A percentile compares a stretch with the other conserved stretches of the same genome.
Evolutionary conservation across 768 basidiomycete genomes (phyloP).

Genomic region (Chiua virens): DNA sequence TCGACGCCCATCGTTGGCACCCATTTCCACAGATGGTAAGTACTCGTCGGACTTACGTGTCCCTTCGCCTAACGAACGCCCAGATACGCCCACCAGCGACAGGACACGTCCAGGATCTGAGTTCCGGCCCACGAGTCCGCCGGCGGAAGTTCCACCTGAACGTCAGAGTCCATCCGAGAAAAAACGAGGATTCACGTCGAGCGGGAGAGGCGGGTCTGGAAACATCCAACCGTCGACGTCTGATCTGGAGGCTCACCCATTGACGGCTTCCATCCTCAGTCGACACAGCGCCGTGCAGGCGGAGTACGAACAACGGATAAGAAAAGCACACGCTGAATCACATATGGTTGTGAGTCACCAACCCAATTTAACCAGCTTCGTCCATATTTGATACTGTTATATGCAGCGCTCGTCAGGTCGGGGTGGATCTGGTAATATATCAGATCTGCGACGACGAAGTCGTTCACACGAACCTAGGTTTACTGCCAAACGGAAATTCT

Average conservation of each 20-base stretch:
- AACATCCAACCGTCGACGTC: conserved; percentile 16
- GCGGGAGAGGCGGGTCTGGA: conserved; percentile 26
- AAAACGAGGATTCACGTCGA: conserved; percentile 18
- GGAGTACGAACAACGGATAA: conserved; percentile 19
- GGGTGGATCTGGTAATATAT: conserved; percentile 29
- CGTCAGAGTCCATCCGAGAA: background rate
- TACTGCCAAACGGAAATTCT: conserved; percentile 4
- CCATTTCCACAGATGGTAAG: background rate
- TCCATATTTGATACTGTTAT: background rate
- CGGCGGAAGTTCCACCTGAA: background rate
- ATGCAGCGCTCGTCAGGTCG: conserved; percentile 29
- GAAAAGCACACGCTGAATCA: conserved; percentile 14
- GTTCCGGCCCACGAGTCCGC: background rate
- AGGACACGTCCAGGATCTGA: background rate
- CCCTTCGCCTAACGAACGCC: background rate
- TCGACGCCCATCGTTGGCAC: conserved; percentile 3
- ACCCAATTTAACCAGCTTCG: too few species aligned
- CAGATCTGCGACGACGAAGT: conserved; percentile 4
- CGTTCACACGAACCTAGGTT: conserved; percentile 2
- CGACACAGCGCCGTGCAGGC: conserved; percentile 11
- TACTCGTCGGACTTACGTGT: background rate
- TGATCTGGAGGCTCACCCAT: conserved; percentile 15
- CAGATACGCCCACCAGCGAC: background rate
- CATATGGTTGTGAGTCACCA: conserved; percentile 17
- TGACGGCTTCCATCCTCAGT: conserved; percentile 25